Base-by-base conservation (phyloP, 345 rosid genomes). In the Eucalyptus tenuipes region DNA sequence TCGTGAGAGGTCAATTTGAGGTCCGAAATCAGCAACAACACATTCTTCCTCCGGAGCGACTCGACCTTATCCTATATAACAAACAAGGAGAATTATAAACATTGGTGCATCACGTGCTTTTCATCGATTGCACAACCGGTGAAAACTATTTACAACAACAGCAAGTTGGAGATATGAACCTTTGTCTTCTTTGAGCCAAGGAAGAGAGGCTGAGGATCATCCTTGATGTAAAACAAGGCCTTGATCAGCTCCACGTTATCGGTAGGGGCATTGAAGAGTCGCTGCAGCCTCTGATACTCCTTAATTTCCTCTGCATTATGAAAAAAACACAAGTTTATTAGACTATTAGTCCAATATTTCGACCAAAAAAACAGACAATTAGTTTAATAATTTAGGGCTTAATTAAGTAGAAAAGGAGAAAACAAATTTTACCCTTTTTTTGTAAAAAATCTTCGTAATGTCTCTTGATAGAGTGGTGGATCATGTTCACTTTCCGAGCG, bases 231-330 rank as follows among this genome's bases (percentile, higher is more conserved):
- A 49, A 94, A 82, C 87, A 94, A 53, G 27, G 93, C 92, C 88
- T 68, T 91, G 88, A 94, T 92, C 85, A 92, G 57, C 91, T 68
- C 92, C 91, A 89, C 87, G 85, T 93, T 94, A 90, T 92, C 96
- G 27, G 90, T 89, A 17, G 89, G 53, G 52, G 81, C 91, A 24
- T 88, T 88, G 31, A 93, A 88, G 90, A 92, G 87, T 57, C 48
- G 88, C 52, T 71, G 18, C 40, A 92, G 90, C 59, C 90, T 90
- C 85, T 94, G 92, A 53, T 92, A 92, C 10, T 88, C 85, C 88
- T 86, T 91, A 88, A 59, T 91, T 57, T 92, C 92, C 86, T 89
- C 96, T 94, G 91, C 64, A 90, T 37, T 48, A 27, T 3, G 24
- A 24, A 18, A 31, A 29, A 16, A 5, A 13, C 57, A 52, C 18